Conservation (phyloP, 2,329 filamentous ascomycete species). For the Harringtonia aguacate region DNA sequence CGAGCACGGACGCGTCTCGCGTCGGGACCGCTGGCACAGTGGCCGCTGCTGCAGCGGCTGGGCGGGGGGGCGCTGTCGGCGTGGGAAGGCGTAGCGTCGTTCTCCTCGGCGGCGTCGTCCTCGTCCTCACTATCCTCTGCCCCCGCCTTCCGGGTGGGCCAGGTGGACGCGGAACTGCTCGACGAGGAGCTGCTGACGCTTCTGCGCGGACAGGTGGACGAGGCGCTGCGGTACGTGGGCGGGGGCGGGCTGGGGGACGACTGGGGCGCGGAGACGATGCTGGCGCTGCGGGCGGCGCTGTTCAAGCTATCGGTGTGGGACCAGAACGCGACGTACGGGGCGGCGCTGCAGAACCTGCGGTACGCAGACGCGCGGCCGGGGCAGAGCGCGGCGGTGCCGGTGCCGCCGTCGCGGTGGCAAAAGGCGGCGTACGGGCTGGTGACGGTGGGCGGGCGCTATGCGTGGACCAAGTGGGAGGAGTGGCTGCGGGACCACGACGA, state of each 20-base stretch:
- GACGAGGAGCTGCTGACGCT: conserved; percentile 88
- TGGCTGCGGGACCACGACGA: conserved; percentile 71
- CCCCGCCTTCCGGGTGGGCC: conserved; percentile 85
- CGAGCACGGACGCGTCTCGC: too few species aligned
- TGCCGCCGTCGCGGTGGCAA: conserved; percentile 68
- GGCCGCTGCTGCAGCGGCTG: conserved; percentile 44
- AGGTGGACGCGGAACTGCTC: conserved; percentile 89
- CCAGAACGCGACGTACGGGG: conserved; percentile 89
- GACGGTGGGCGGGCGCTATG: conserved; percentile 80
- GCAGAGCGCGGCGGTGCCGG: conserved; percentile 39
- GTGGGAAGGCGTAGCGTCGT: conserved; percentile 56
- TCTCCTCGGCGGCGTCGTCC: neutral
- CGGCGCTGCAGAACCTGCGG: conserved; percentile 79
- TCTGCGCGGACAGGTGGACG: conserved; percentile 74
- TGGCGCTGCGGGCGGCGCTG: conserved; percentile 64
- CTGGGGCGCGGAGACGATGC: conserved; percentile 75
- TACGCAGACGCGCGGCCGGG: conserved; percentile 69
- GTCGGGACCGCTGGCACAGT: too few species aligned
- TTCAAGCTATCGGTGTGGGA: conserved; percentile 98
- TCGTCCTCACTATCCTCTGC: conserved; percentile 15
- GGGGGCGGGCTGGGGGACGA: conserved; percentile 68
- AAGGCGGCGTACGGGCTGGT: conserved; percentile 75
- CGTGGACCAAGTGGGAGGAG: conserved; percentile 85
- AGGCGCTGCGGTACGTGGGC: conserved; percentile 79
- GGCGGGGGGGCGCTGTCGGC: conserved; percentile 42